Evolutionary conservation across 2,329 filamentous ascomycete species (phyloP), one percentile per base, ranked within the genome.

Genomic region (Bipolaris gigantea): DNA sequence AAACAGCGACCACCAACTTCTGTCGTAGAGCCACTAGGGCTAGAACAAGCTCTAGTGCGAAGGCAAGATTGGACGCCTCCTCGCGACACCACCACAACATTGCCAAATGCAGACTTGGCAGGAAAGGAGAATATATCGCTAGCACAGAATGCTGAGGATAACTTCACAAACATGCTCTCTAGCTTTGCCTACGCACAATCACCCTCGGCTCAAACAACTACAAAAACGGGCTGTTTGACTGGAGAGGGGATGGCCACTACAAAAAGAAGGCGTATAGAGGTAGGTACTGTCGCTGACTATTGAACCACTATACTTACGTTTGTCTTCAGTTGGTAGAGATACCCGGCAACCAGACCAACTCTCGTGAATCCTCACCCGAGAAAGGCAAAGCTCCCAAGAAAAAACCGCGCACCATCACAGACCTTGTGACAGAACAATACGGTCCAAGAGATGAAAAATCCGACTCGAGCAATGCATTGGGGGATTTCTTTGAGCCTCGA

Each of bases 351-450:
- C 62, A 67, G 19, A 42, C 50, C 13, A 52, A 44, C 36, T 64
- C 63, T 2, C 55, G 64, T 35, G 59, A 65, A 18, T 53, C 64
- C 4, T 70, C 70, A 1, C 65, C 67, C 7, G 66, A 69, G 18
- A 73, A 73, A 36, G 64, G 61, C 13, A 74, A 72, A 57, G 69
- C 67, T 3, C 67, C 70, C 0, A 75, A 73, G 53, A 75, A 74
- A 64, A 75, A 74, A 40, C 49, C 71, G 6, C 63, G 70, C n/a
- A 75, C 73, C 4, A 75, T 75, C 21, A 75, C 73, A 52, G 73
- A 75, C 30, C 57, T 74, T 2, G 72, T 73, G 1, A 75, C 71
- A 4, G 68, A 62, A 8, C 70, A 73, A 42, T 75, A 75, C 49
- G 62, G 59, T 5, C 41, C 48, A 3, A 60, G 63, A 36, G 49